phyloP scores from a whole-genome alignment of 2,329 filamentous ascomycete genomes.

The Hymenoscyphus albidus region DNA sequence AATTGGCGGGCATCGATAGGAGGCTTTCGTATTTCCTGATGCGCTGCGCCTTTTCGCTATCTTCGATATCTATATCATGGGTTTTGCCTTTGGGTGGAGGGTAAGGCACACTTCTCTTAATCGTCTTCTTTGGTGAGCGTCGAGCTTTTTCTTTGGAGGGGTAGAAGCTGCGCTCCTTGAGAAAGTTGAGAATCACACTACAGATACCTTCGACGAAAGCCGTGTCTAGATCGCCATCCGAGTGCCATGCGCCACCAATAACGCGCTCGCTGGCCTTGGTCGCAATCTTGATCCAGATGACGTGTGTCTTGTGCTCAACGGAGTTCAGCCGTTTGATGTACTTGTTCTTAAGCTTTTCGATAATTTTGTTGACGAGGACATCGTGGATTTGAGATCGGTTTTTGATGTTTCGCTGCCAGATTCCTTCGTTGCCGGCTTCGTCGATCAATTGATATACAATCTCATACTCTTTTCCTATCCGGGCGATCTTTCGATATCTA shows the following conservation, averaged over 20 bases:
- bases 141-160: slow-evolving; percentile 20
- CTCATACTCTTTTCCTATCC: slow-evolving; percentile 68
- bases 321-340: slow-evolving; percentile 73
- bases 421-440: slow-evolving; percentile 75
- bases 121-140: slow-evolving; percentile 50
- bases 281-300: slow-evolving; percentile 91
- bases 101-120: slow-evolving; percentile 43
- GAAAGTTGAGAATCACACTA: slow-evolving; percentile 67
- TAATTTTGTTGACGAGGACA: slow-evolving; percentile 69
- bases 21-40: slow-evolving; percentile 21
- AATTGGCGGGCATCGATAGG: slow-evolving; percentile 58
- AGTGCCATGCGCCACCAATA: slow-evolving; percentile 92
- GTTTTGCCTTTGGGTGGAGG: slow-evolving; percentile 35
- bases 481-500: slow-evolving; percentile 49
- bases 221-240: slow-evolving; percentile 83
- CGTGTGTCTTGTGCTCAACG: slow-evolving; percentile 84
- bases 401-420: slow-evolving; percentile 87
- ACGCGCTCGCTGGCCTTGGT: slow-evolving; percentile 84
- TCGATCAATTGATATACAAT: slow-evolving; percentile 89
- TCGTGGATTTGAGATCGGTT: slow-evolving; percentile 78
- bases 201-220: slow-evolving; percentile 79
- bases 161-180: slow-evolving; percentile 70
- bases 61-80: slow-evolving; percentile 12
- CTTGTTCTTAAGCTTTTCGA: slow-evolving; percentile 67
- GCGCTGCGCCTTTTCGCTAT: slow-evolving; percentile 21